Evolutionary conservation across 2,329 filamentous ascomycete species (phyloP).

Genomic region (Dryadomyces quercus-mongolicae): DNA sequence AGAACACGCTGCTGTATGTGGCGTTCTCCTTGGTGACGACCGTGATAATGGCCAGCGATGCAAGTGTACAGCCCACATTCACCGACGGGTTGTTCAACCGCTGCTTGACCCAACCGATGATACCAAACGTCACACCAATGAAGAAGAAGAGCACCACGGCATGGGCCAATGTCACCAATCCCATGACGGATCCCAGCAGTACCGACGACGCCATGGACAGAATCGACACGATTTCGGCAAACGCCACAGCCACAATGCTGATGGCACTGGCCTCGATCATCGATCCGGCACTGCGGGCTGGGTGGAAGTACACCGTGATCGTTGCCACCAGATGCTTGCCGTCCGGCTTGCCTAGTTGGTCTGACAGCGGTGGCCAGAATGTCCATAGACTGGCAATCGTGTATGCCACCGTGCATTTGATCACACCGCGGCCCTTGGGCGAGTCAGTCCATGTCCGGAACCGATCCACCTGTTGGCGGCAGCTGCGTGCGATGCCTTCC

Average conservation of each 20-base stretch:
- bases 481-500: slow-evolving; percentile 1
- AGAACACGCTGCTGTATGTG: slow-evolving; percentile 71
- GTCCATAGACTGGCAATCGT: slow-evolving; percentile 76
- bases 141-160: slow-evolving; percentile 70
- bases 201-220: slow-evolving; percentile 83
- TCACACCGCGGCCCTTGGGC: slow-evolving; percentile 62
- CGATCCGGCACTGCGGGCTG: slow-evolving; percentile 71
- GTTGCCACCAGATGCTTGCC: slow-evolving; percentile 92
- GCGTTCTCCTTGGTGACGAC: slow-evolving; percentile 85
- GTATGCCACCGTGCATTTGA: slow-evolving; percentile 90
- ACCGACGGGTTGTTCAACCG: slow-evolving; percentile 66
- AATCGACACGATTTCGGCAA: slow-evolving; percentile 63
- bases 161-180: slow-evolving; percentile 61
- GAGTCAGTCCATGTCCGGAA: slow-evolving; percentile 53
- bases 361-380: slow-evolving; percentile 62
- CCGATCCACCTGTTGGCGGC: slow-evolving; percentile 12
- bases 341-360: slow-evolving; percentile 69
- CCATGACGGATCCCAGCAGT: slow-evolving; percentile 56
- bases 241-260: slow-evolving; percentile 65
- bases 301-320: slow-evolving; percentile 90
- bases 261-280: slow-evolving; percentile 80
- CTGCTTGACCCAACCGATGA: slow-evolving; percentile 82
- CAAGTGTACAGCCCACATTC: slow-evolving; percentile 73
- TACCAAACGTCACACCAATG: slow-evolving; percentile 73
- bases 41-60: slow-evolving; percentile 80